Evolutionary conservation across 805 yeast genomes (phyloP), one percentile per base, ranked within the genome.

Genomic region (Torulaspora gathmanii): DNA sequence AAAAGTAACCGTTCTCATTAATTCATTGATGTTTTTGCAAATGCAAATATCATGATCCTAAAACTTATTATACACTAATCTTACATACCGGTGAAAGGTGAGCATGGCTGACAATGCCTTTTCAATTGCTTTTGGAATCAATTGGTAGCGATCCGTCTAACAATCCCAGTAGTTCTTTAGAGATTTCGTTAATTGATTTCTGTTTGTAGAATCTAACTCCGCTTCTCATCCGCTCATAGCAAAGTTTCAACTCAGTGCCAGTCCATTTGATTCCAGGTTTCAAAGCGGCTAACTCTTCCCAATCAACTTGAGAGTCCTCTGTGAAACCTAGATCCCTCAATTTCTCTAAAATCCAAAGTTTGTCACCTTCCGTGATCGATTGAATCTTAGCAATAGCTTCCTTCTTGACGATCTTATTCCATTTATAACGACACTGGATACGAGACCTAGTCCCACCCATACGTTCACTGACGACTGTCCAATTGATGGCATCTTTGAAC

Each of bases 371-470:
- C 22, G 68, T 68, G 58, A 79, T 74, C 10, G 65, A 64, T 39
- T 70, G 69, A 10, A 73, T 71, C 45, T 75, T 68, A 11, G 61
- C 63, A 13, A 66, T 54, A 1, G 78, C 75, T 50, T 82, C 83
- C 47, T 84, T 71, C 56, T 79, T 82, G 42, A 81, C 66, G 5
- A 89, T 58, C 66, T 90, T 91, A 60, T 84, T 84, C 96, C 97
- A 91, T 63, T 91, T 91, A 67, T 91, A 91, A 47, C 98, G 78
- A 63, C 97, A 90, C 67, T 91, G 98, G 52, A 91, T 90, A 55
- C 98, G 74, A 1, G 95, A 85, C 50, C 98, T 75, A 1, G 79
- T 72, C 2, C 96, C 96, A 27, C 86, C 82, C 95, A 91, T 88
- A 40, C 77, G 71, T 61, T 91, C 98, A 58, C 91, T 82, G 3